These are phyloP conservation scores for Myxozyma neotropica DNA, from an alignment of 805 yeast species.

Conservation along the genomic window DNA sequence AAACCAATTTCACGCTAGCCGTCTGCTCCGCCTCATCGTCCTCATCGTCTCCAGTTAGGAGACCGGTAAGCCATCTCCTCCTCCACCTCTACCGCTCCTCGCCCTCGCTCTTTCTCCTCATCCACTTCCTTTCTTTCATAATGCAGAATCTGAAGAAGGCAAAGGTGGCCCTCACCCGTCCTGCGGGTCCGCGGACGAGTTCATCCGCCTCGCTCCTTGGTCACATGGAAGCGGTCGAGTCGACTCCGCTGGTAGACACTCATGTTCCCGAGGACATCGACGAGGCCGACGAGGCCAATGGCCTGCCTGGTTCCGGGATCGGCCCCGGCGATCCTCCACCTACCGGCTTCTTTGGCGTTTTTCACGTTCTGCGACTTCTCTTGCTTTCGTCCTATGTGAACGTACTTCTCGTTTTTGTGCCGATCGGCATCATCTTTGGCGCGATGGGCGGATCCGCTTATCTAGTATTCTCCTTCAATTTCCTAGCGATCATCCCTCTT, in stretches of 20 bases:
- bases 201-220: constrained; percentile 9
- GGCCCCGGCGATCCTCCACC: constrained; percentile 11
- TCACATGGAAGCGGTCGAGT: constrained; percentile 9
- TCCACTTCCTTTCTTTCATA: too few species aligned
- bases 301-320: constrained; percentile 8
- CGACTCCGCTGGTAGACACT: constrained; percentile 19
- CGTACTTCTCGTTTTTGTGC: constrained; percentile 78
- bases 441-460: constrained; percentile 55
- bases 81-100: background rate
- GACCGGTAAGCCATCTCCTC: background rate
- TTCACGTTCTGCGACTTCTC: constrained; percentile 12
- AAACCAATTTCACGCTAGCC: background rate
- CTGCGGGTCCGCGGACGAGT: constrained; percentile 16
- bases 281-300: constrained; percentile 7
- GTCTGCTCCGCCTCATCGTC: constrained; percentile 1
- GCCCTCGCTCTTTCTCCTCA: background rate
- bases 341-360: background rate
- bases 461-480: constrained; percentile 70
- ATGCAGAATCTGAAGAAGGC: constrained; percentile 22
- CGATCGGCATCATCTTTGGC: constrained; percentile 82
- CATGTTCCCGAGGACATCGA: background rate
- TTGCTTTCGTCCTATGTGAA: constrained; percentile 59
- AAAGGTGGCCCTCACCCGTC: constrained; percentile 19
- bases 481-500: constrained; percentile 86
- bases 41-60: background rate